These are phyloP conservation scores for Fusarium tanahbumbuense DNA, from an alignment of 2,329 filamentous ascomycete species.

Conservation along the genomic window DNA sequence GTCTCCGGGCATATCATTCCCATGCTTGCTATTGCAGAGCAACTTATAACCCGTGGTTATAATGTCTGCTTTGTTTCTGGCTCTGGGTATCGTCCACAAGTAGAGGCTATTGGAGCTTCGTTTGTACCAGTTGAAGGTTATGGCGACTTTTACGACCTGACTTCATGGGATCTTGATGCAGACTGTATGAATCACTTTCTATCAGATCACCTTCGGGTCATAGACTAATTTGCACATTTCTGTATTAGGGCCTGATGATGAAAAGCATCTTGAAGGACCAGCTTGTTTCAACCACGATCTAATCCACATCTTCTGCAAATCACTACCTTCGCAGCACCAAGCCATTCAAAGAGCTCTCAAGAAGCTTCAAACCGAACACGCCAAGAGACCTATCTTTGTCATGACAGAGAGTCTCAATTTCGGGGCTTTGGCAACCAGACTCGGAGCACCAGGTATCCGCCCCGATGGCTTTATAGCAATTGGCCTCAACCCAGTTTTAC, in stretches of 20 bases:
- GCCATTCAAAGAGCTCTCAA: background rate
- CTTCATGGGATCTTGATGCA: background rate
- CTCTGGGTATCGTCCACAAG: background rate
- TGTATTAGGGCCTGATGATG: background rate
- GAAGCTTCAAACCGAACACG: background rate
- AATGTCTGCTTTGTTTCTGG: background rate
- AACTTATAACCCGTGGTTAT: background rate
- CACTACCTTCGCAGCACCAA: background rate
- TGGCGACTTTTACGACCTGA: background rate
- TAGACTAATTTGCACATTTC: no score
- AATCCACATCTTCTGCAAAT: slow-evolving; percentile 4
- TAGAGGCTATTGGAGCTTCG: background rate
- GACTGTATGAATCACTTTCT: background rate
- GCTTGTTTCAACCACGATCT: slow-evolving; percentile 3
- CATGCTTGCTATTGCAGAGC: slow-evolving; percentile 2
- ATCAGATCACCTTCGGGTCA: no score
- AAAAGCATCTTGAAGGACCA: background rate
- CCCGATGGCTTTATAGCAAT: slow-evolving; percentile 8
- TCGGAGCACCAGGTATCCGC: background rate
- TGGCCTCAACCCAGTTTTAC: background rate
- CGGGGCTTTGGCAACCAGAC: background rate
- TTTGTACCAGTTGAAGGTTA: background rate
- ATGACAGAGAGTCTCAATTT: slow-evolving; percentile 12
- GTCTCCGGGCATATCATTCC: slow-evolving; percentile 5
- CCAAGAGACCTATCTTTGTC: background rate